Percentiles rank a stretch among this genome's conserved stretches.
These are phyloP conservation scores for Obba rivulosa DNA, from an alignment of 768 basidiomycete species.

Conservation along the genomic window DNA sequence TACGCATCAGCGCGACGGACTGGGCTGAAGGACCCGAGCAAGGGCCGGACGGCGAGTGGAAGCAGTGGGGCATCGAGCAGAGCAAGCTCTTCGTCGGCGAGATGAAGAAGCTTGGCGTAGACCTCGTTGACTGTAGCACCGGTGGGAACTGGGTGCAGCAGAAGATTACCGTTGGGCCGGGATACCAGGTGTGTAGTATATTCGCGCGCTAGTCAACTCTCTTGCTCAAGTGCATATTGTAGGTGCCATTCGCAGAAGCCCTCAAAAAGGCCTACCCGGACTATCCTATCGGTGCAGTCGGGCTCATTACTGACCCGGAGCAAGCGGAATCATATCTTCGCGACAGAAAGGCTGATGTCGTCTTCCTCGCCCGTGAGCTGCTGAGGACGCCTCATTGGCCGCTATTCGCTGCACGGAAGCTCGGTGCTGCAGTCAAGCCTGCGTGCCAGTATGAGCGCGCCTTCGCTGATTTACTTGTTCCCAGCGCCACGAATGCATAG, in stretches of 20 bases:
- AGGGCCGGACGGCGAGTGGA: conserved; percentile 49
- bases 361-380: conserved; percentile 63
- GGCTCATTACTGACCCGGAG: conserved; percentile 60
- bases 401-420: conserved; percentile 52
- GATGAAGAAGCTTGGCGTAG: conserved; percentile 58
- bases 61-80: conserved; percentile 77
- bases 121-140: conserved; percentile 60
- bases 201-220: not conserved
- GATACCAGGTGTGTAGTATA: conserved; percentile 50
- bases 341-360: conserved; percentile 61
- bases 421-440: conserved; percentile 60
- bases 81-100: conserved; percentile 52
- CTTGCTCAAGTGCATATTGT: not conserved
- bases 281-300: conserved; percentile 58
- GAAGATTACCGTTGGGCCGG: conserved; percentile 49
- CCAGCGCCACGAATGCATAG: no score
- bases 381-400: conserved; percentile 64
- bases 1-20: conserved; percentile 50
- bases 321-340: conserved; percentile 59
- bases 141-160: conserved; percentile 64
- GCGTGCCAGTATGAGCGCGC: conserved; percentile 70
- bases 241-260: conserved; percentile 67
- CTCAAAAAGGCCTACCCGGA: conserved; percentile 57
- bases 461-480: conserved; percentile 37
- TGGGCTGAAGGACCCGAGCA: conserved; percentile 51